Conservation (phyloP, 2,329 filamentous ascomycete species). For the Aspergillus sp. region DNA sequence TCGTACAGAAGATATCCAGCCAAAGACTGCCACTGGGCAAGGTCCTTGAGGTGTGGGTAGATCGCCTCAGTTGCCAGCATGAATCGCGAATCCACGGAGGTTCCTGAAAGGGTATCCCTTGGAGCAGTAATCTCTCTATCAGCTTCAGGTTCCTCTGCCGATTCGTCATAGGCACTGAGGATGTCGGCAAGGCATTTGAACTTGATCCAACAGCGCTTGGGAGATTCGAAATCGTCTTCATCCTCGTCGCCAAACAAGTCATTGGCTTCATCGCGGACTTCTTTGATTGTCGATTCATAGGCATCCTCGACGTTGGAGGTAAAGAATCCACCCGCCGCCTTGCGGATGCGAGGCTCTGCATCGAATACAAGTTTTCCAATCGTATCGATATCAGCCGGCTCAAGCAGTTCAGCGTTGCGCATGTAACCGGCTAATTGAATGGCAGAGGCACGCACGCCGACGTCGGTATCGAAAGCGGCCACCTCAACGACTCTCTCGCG, state of each 20-base stretch:
- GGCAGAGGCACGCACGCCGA: slow-evolving; percentile 72
- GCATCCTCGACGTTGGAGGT: slow-evolving; percentile 80
- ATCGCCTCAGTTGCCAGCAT: slow-evolving; percentile 81
- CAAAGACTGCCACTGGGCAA: slow-evolving; percentile 83
- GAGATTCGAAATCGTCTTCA: slow-evolving; percentile 66
- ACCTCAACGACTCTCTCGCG: slow-evolving; percentile 86
- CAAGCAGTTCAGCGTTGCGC: slow-evolving; percentile 78
- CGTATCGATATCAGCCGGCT: slow-evolving; percentile 85
- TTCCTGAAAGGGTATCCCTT: slow-evolving; percentile 53
- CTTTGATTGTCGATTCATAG: slow-evolving; percentile 75
- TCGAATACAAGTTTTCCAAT: slow-evolving; percentile 89
- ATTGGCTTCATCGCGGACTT: slow-evolving; percentile 75
- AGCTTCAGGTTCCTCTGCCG: slow-evolving; percentile 42
- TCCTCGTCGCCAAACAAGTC: slow-evolving; percentile 75
- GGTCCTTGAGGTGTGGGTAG: slow-evolving; percentile 75
- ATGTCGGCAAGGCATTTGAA: slow-evolving; percentile 87
- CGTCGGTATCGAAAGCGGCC: slow-evolving; percentile 79
- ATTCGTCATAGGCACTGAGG: slow-evolving; percentile 74
- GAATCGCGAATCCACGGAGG: slow-evolving; percentile 73
- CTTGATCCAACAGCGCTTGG: slow-evolving; percentile 81
- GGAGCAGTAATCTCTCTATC: slow-evolving; percentile 21
- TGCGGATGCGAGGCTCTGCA: slow-evolving; percentile 76
- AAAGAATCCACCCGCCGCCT: slow-evolving; percentile 87
- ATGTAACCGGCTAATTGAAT: slow-evolving; percentile 80
- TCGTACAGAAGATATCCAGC: slow-evolving; percentile 91